A percentile compares a stretch with the other conserved stretches of the same genome.
These are phyloP conservation scores for Nicotiana benthamiana DNA, from an alignment of 257 asterid genomes.

Conservation along the genomic window DNA sequence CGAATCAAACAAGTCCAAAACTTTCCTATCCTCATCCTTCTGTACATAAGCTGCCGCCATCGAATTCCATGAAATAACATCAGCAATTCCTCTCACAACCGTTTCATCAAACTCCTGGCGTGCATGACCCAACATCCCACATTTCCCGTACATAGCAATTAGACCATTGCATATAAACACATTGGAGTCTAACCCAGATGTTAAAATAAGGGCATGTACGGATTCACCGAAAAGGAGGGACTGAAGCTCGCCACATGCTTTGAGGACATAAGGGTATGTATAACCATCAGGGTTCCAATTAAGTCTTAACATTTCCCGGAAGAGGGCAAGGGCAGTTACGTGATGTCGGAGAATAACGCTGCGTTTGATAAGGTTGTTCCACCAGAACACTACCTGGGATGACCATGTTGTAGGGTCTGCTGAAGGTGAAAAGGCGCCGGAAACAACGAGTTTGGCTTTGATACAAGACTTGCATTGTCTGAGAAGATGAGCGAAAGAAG, in stretches of 20 bases:
- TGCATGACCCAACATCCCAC: constrained; percentile 44
- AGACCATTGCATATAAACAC: constrained; percentile 77
- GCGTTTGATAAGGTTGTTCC: constrained; percentile 70
- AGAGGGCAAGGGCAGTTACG: constrained; percentile 35
- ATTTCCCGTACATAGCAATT: constrained; percentile 62
- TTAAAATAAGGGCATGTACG: constrained; percentile 42
- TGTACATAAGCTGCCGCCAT: constrained; percentile 48
- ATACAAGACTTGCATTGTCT: constrained; percentile 10
- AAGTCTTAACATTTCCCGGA: constrained; percentile 58
- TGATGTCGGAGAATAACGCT: constrained; percentile 22
- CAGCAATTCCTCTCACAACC: constrained; percentile 40
- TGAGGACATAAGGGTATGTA: constrained; percentile 64
- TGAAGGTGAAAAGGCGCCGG: background rate
- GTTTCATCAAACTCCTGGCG: constrained; percentile 55
- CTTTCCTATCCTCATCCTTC: constrained; percentile 34
- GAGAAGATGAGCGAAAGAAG: background rate
- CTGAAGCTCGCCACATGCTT: constrained; percentile 52
- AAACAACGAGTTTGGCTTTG: constrained; percentile 1
- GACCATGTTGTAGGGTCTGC: background rate
- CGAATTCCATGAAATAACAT: constrained; percentile 78
- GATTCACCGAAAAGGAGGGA: constrained; percentile 35
- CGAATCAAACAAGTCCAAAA: constrained; percentile 35
- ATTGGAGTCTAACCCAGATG: constrained; percentile 44
- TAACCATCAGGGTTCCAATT: constrained; percentile 60
- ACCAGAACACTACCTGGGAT: constrained; percentile 33